These are phyloP conservation scores for Peribolospora kevripleyi DNA, from an alignment of 768 basidiomycete species.

Conservation along the genomic window DNA sequence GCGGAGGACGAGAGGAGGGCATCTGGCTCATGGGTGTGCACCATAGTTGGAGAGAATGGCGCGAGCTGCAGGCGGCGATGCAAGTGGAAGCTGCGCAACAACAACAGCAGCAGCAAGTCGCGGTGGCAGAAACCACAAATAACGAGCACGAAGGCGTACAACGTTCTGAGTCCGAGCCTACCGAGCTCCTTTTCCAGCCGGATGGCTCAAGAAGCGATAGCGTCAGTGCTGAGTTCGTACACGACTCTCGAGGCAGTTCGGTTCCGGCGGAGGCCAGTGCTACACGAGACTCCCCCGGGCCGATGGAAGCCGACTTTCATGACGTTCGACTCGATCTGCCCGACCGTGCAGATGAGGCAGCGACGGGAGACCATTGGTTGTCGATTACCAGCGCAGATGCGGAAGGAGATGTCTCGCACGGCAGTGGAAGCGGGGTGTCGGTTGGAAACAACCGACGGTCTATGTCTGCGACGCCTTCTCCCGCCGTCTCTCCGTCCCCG, in stretches of 20 bases:
- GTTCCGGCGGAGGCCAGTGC: no score
- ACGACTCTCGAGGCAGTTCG: background rate
- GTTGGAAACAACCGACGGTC: slow-evolving; percentile 1
- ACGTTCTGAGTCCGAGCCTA: slow-evolving; percentile 2
- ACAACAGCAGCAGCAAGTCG: slow-evolving; percentile 1
- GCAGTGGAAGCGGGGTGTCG: no score
- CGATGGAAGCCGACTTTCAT: no score
- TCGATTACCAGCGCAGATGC: no score
- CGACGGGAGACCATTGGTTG: no score
- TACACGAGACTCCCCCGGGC: no score
- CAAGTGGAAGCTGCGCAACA: background rate
- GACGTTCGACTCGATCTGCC: no score
- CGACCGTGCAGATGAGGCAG: no score
- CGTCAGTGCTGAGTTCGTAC: background rate
- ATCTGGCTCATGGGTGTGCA: slow-evolving; percentile 77
- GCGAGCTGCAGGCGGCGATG: slow-evolving; percentile 27
- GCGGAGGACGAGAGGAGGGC: slow-evolving; percentile 53
- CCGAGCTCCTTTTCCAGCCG: slow-evolving; percentile 2
- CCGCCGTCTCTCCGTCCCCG: slow-evolving; percentile 22
- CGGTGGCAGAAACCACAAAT: background rate
- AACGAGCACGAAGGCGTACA: slow-evolving; percentile 7
- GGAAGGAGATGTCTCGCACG: no score
- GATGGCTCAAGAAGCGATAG: background rate
- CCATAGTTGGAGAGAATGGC: slow-evolving; percentile 26
- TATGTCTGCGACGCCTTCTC: slow-evolving; percentile 24